Conservation (phyloP, 306 rosid genomes). For the Dalbergia oliveri region DNA sequence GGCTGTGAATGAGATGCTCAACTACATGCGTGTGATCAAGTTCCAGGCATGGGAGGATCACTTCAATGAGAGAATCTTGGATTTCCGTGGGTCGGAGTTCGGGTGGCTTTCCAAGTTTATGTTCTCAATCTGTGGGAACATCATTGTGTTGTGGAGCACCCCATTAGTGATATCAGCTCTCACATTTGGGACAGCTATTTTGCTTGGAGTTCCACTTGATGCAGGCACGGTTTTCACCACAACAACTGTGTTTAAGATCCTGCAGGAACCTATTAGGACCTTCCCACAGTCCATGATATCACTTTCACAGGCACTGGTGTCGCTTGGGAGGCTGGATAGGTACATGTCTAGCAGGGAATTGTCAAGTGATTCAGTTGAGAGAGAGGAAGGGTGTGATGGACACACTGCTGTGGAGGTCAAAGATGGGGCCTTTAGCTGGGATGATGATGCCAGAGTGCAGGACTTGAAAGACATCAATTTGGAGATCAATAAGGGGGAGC, state of each 20-base stretch:
- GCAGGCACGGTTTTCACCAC: slow-evolving; percentile 95
- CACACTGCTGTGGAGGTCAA: slow-evolving; percentile 67
- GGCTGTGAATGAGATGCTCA: slow-evolving; percentile 96
- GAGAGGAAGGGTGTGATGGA: slow-evolving; percentile 63
- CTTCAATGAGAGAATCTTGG: slow-evolving; percentile 72
- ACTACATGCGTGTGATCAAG: slow-evolving; percentile 95
- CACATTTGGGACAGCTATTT: slow-evolving; percentile 79
- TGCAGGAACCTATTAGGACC: slow-evolving; percentile 94
- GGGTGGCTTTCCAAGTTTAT: slow-evolving; percentile 86
- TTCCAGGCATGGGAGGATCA: slow-evolving; percentile 98
- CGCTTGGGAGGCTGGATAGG: slow-evolving; percentile 85
- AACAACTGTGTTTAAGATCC: slow-evolving; percentile 77
- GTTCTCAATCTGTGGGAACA: slow-evolving; percentile 69
- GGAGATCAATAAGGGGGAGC: slow-evolving; percentile 70
- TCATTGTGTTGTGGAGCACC: slow-evolving; percentile 78
- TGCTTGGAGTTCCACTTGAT: slow-evolving; percentile 77
- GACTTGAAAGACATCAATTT: slow-evolving; percentile 74
- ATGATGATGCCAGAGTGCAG: slow-evolving; percentile 65
- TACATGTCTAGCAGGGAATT: slow-evolving; percentile 83
- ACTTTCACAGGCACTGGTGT: slow-evolving; percentile 87
- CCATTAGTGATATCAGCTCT: slow-evolving; percentile 75
- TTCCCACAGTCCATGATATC: slow-evolving; percentile 95
- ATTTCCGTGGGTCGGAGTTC: slow-evolving; percentile 70
- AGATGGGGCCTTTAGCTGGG: slow-evolving; percentile 87
- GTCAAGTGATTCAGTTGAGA: slow-evolving; percentile 61